A percentile compares a stretch with the other conserved stretches of the same genome.
These are phyloP conservation scores for Tubosaeta sp. DNA, from an alignment of 768 basidiomycete species.

Conservation along the genomic window DNA sequence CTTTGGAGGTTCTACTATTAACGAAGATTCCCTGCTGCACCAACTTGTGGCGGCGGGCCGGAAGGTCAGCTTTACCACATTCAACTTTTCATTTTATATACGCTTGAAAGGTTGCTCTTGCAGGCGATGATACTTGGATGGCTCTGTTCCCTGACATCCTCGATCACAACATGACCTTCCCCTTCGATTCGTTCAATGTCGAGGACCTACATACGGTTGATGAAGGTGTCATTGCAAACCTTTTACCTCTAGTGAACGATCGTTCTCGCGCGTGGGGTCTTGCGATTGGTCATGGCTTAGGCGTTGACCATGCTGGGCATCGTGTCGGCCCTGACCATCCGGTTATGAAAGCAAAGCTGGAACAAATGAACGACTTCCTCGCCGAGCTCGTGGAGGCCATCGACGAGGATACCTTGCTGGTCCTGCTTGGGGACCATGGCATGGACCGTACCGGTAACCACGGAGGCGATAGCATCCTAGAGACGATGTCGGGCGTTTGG, in stretches of 20 bases:
- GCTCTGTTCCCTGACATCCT: constrained; percentile 80
- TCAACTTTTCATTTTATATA: constrained; percentile 1
- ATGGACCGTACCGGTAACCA: constrained; percentile 96
- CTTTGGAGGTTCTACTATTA: constrained; percentile 82
- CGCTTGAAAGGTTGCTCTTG: constrained; percentile 65
- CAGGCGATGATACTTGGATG: constrained; percentile 98
- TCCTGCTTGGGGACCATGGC: constrained; percentile 94
- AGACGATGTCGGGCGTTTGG: constrained; percentile 87
- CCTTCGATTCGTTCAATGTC: constrained; percentile 97
- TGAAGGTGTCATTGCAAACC: constrained; percentile 76
- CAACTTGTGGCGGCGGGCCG: constrained; percentile 61
- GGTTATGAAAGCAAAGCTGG: constrained; percentile 79
- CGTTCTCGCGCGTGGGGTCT: constrained; percentile 68
- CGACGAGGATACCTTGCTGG: constrained; percentile 85
- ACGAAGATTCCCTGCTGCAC: constrained; percentile 83
- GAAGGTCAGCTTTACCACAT: constrained; percentile 40
- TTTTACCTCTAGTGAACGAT: constrained; percentile 72
- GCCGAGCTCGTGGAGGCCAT: constrained; percentile 64
- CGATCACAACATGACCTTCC: constrained; percentile 64
- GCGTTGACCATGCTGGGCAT: constrained; percentile 96
- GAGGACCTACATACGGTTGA: constrained; percentile 97
- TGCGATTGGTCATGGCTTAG: constrained; percentile 88
- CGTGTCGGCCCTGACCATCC: constrained; percentile 87
- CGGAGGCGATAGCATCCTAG: constrained; percentile 83
- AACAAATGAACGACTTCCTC: constrained; percentile 84